phyloP scores from a whole-genome alignment of 108 stramenopile species.

The Fragilaria crotonensis region DNA sequence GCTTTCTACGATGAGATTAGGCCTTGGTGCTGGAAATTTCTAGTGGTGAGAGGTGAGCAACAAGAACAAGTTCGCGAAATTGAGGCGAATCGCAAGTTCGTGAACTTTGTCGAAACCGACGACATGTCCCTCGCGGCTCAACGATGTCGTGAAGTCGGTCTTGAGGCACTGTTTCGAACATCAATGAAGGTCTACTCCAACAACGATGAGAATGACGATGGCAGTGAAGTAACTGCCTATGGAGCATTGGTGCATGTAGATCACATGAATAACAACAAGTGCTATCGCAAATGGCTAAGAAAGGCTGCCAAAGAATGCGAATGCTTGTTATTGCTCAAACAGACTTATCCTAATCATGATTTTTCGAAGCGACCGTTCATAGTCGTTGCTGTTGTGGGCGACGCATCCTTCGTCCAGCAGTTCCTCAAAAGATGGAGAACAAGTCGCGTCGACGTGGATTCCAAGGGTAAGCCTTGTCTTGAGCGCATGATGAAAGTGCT shows the following conservation, averaged over 20 bases:
- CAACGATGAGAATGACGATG: slow-evolving; percentile 3
- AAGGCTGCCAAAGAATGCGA: slow-evolving; percentile 29
- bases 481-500: slow-evolving; percentile 67
- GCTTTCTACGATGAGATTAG: slow-evolving; percentile 58
- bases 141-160: slow-evolving; percentile 49
- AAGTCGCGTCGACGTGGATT: slow-evolving; percentile 66
- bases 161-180: slow-evolving; percentile 59
- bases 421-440: slow-evolving; percentile 73
- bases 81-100: slow-evolving; percentile 32
- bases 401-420: slow-evolving; percentile 11
- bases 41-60: slow-evolving; percentile 68
- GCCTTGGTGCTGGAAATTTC: slow-evolving; percentile 63
- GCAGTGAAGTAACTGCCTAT: neutral
- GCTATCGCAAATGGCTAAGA: slow-evolving; percentile 64
- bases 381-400: slow-evolving; percentile 43
- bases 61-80: slow-evolving; percentile 17
- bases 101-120: slow-evolving; percentile 34
- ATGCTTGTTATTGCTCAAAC: slow-evolving; percentile 24
- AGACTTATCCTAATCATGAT: slow-evolving; percentile 13
- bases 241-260: slow-evolving; percentile 65
- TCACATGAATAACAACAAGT: slow-evolving; percentile 71
- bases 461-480: slow-evolving; percentile 54
- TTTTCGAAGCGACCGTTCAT: slow-evolving; percentile 34
- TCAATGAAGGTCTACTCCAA: slow-evolving; percentile 56
- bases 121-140: slow-evolving; percentile 59